A percentile compares a stretch with the other conserved stretches of the same genome.
These are phyloP conservation scores for Elaeagnus macrophylla DNA, from an alignment of 306 rosid species.

Conservation along the genomic window DNA sequence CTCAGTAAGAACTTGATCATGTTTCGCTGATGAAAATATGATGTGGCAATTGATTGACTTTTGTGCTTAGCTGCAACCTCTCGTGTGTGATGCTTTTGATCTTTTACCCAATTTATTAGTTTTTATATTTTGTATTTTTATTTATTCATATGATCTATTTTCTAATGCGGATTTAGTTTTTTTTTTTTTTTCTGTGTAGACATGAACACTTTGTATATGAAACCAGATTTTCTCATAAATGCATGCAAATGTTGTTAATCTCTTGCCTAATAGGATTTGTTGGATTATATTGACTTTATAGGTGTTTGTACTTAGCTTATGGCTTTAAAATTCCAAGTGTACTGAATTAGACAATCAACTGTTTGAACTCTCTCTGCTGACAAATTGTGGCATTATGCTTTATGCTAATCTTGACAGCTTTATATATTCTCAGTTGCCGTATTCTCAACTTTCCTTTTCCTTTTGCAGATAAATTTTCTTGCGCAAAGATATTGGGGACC, in stretches of 20 bases:
- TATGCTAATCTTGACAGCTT: conserved; percentile 7
- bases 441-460: neutral
- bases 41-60: conserved; percentile 22
- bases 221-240: no score
- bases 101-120: neutral
- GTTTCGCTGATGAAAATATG: conserved; percentile 8
- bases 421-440: neutral
- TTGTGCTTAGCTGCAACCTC: neutral
- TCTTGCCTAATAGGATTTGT: no score
- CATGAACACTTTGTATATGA: no score
- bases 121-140: conserved; percentile 15
- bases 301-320: no score
- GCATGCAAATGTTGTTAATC: no score
- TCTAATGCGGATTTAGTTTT: conserved; percentile 12
- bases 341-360: no score
- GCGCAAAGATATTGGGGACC: neutral
- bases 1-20: conserved; percentile 8
- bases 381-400: no score
- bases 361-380: no score
- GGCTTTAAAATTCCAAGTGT: no score
- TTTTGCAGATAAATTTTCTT: conserved; percentile 7
- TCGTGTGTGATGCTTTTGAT: neutral
- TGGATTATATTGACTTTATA: no score
- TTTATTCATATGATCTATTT: neutral
- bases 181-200: no score